Base-by-base conservation (phyloP, 2,329 filamentous ascomycete species). In the Penicillium expansum region DNA sequence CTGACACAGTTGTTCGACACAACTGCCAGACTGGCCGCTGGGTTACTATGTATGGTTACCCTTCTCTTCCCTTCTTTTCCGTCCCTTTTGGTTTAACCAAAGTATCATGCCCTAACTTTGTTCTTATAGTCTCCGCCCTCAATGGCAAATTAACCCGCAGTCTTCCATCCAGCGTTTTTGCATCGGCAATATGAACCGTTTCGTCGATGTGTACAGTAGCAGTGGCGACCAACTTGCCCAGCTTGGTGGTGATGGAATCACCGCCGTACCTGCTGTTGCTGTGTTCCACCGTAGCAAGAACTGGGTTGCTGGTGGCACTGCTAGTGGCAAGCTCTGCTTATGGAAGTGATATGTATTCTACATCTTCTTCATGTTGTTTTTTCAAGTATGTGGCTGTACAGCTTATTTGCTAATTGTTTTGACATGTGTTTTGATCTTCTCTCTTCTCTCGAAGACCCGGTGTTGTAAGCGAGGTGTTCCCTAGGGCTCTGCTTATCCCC, bases 111-210 rank as follows among this genome's bases (percentile, higher is more conserved):
- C 44, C 32, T 52, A 38, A 41, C 33, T 24, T 37, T 42, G 24
- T 41, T 33, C 48, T 20, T 45, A 9, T 73, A 86, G 83, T 66
- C 77, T 89, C 81, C 70, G 95, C 82, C 82, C 94, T 72, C 91
- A 96, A 66, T 99, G 94, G 94, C 94, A 99, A 73, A 80, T 84
- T 32, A 82, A 84, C 44, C 93, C 94, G 0, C 77, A 82, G 33
- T 91, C 94, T 57, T 87, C 87, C 8, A 86, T 95, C 5, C 88
- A 96, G 61, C 91, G 93, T 59, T 92, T 99, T 67, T 90, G 86
- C 24, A 93, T 99, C 56, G 94, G 91, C 1, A 99, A 97, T 66
- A 97, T 97, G 94, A 96, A 96, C 70, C 86, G 94, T 1, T 97
- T 97, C 66, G 91, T 97, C 1, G 94, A 99, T 69, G 83, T 99